Base-by-base conservation (phyloP, 2,329 filamentous ascomycete species). In the Periconia macrospinosa region DNA sequence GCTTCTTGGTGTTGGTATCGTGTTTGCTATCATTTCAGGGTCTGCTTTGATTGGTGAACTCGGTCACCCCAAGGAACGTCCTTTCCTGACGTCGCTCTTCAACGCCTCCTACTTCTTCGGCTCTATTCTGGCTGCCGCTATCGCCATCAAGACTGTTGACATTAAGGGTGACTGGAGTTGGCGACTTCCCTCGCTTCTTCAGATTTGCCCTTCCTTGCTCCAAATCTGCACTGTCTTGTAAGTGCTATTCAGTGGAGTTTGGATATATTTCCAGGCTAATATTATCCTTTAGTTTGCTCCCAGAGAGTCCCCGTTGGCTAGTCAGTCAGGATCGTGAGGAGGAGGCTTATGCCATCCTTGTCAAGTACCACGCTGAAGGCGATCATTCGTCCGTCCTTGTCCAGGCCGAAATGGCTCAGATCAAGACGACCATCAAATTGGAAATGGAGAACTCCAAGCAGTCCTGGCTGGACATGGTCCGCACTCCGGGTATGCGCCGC, bases 1-100 rank as follows among this genome's bases (percentile, higher is more conserved):
- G 53, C 73, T 86, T 23, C 79, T 86, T n/a, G 84, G 84, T 15
- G 80, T 82, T 20, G 84, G 84, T n/a, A 83, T 86, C 45, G 80
- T 82, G 0, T 84, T 83, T 58, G 81, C 79, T 54, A 86, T 86
- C 55, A 81, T 85, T 33, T 80, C 82, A 2, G 83, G 81, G 5
- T 81, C 83, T 1, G 78, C 81, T 33, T 70, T 86, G 47, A 82
- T 86, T 27, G 83, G 83, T 69, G 84, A 86, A 63, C 72, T 86
- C 23, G 83, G 78, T 1, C 80, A 86, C 62, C 84, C 84, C 2
- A 86, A 84, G 64, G 83, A 86, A 67, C 81, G 84, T 56, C 76
- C 83, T 0, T 75, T 82, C n/a, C 60, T 86, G 49, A 86, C 83
- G 1, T 84, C 82, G 7, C 72, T 85, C 1, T 86, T 86, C 76